These are phyloP conservation scores for Chalciporus pseudorubinellus DNA, from an alignment of 768 basidiomycete species.

Conservation along the genomic window DNA sequence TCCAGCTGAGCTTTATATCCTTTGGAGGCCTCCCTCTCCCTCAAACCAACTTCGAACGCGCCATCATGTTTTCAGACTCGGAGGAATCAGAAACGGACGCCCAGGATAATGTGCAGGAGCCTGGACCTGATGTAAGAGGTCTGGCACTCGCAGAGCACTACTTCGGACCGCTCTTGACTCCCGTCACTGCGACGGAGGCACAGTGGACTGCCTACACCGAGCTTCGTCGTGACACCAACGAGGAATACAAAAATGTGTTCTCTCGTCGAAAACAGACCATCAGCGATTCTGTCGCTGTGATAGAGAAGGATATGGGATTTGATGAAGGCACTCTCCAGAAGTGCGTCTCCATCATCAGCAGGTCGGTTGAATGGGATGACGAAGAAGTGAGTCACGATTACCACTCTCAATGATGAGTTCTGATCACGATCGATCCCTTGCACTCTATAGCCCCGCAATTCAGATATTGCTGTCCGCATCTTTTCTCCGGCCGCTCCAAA, in stretches of 20 bases:
- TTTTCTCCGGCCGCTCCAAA: conserved; percentile 1
- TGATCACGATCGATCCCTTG: not conserved
- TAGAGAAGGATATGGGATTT: conserved; percentile 6
- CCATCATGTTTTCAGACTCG: not conserved
- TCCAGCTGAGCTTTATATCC: too few species aligned
- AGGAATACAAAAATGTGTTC: not conserved
- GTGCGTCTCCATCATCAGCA: conserved; percentile 2
- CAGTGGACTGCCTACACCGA: conserved; percentile 5
- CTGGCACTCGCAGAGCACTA: conserved; percentile 5
- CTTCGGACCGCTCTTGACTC: conserved; percentile 10
- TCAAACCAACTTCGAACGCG: too few species aligned
- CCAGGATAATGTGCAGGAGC: not conserved
- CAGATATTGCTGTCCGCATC: not conserved
- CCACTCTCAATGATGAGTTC: not conserved
- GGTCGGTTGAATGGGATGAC: not conserved
- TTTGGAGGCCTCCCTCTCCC: too few species aligned
- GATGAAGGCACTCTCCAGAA: conserved; percentile 1
- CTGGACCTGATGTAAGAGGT: not conserved
- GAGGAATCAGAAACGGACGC: not conserved
- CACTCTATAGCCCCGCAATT: not conserved
- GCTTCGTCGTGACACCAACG: conserved; percentile 5
- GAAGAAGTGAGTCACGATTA: not conserved
- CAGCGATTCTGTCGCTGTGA: not conserved
- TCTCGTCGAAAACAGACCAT: not conserved
- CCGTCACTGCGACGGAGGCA: not conserved